Percentiles rank a stretch among this genome's conserved stretches.
These are phyloP conservation scores for Neoboletus subvelutipes DNA, from an alignment of 768 basidiomycete genomes.

Conservation along the genomic window DNA sequence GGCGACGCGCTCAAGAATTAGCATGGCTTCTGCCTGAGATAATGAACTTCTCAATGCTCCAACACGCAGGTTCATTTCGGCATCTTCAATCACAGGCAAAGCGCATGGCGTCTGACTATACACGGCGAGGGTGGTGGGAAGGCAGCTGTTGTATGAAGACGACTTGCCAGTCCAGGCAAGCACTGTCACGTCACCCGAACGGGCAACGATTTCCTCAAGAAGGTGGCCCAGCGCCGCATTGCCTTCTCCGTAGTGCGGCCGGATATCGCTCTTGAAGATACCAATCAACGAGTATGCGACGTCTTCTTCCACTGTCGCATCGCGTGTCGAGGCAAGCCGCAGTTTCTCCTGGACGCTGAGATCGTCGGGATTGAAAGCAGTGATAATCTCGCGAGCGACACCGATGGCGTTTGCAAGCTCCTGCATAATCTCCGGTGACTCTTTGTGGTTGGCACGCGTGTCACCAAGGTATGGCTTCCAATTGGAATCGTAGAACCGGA, in stretches of 20 bases:
- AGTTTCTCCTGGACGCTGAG: constrained; percentile 6
- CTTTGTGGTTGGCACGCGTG: background rate
- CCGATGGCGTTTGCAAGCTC: background rate
- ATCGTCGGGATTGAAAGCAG: background rate
- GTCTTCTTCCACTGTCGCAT: constrained; percentile 2
- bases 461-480: background rate
- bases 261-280: constrained; percentile 12
- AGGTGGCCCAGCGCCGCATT: constrained; percentile 2
- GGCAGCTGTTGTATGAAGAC: constrained; percentile 12
- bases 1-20: background rate
- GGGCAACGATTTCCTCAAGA: constrained; percentile 8
- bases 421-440: background rate
- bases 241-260: constrained; percentile 5
- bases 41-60: background rate
- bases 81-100: background rate
- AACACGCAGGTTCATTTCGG: background rate
- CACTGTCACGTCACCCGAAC: constrained; percentile 1
- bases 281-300: constrained; percentile 14
- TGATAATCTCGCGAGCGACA: background rate
- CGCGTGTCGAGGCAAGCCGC: constrained; percentile 9
- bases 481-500: background rate
- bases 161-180: constrained; percentile 7
- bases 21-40: background rate
- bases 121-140: background rate
- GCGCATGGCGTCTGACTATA: background rate